A percentile compares a stretch with the other conserved stretches of the same genome.
Evolutionary conservation across 2,329 filamentous ascomycete genomes (phyloP).

Genomic region (Anthostomella pinea): DNA sequence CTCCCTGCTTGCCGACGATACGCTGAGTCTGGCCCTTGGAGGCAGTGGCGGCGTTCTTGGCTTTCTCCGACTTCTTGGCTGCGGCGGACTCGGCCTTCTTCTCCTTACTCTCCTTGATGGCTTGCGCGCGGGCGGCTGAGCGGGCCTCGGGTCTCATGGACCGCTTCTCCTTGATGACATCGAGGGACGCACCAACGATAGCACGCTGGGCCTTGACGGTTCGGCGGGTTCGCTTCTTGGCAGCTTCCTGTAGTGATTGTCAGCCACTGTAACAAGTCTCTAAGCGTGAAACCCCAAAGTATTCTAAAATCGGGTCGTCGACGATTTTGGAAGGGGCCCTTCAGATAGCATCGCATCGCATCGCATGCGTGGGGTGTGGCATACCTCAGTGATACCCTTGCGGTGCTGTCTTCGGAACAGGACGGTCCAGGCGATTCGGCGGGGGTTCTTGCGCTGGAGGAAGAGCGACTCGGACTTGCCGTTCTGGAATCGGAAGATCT

Average conservation of each 20-base stretch:
- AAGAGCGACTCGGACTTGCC: slow-evolving; percentile 99
- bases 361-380: slow-evolving; percentile 32
- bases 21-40: slow-evolving; percentile 75
- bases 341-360: not conserved
- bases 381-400: slow-evolving; percentile 99
- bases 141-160: slow-evolving; percentile 92
- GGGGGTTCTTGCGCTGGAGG: slow-evolving; percentile 99
- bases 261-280: slow-evolving; percentile 28
- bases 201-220: slow-evolving; percentile 98
- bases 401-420: slow-evolving; percentile 98
- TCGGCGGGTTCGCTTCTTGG: slow-evolving; percentile 99
- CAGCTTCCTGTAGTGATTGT: slow-evolving; percentile 76
- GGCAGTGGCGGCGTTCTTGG: slow-evolving; percentile 75
- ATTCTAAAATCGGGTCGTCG: too few relatives aligned
- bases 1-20: slow-evolving; percentile 94
- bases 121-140: slow-evolving; percentile 79
- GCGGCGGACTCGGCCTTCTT: slow-evolving; percentile 87
- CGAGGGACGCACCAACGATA: slow-evolving; percentile 98
- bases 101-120: slow-evolving; percentile 98
- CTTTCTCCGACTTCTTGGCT: slow-evolving; percentile 99
- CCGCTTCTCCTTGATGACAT: slow-evolving; percentile 99
- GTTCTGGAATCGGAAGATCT: slow-evolving; percentile 99
- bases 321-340: not conserved
- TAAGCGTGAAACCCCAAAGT: too few relatives aligned
- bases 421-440: slow-evolving; percentile 97